Base-by-base conservation (phyloP, 1,284 basidiomycete genomes). In the Kwoniella shivajii region DNA sequence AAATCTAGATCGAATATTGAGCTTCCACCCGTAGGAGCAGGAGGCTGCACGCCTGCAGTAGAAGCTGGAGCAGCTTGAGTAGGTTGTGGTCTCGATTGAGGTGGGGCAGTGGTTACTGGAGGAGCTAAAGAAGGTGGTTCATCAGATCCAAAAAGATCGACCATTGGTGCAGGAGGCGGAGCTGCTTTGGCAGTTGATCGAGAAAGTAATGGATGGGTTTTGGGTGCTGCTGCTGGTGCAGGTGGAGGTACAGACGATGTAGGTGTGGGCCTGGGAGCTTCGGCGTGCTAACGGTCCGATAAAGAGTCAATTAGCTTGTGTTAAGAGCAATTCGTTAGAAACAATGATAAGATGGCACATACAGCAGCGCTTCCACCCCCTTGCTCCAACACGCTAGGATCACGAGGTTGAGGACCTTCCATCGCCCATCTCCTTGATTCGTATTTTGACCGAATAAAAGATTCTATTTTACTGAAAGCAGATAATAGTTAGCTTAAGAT, bases 371-470 rank as follows among this genome's bases (percentile, higher is more conserved):
- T 31, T 13, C 33, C 49, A 14, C 20, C 69, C 4, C 79, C 82
- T 20, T 74, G 79, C 18, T 93, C 92, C 16, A 98, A 82, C 0
- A 85, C 79, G 26, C 88, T 86, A 3, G 95, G 95, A 76, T 97
- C 90, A 0, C 78, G 67, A 0, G 95, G 95, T 0, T 83, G 84
- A 6, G 90, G 88, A 0, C 90, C 92, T 27, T 96, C 90, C 78
- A 89, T 82, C 0, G 92, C 95, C 95, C 95, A 99, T 56, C 93
- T 82, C 39, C 85, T 84, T 11, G 88, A 86, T 76, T 99, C 96
- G 76, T 99, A 99, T 78, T 99, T 99, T 44, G 92, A 95, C 42
- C 95, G 86, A 64, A 99, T 92, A 77, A 96, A 99, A 0, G 91
- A 94, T 59, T 99, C 95, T 80, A 99, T 92, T 84, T 98, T 98